These are phyloP conservation scores for Parathielavia appendiculata DNA, from an alignment of 495 filamentous ascomycete species.

Conservation along the genomic window DNA sequence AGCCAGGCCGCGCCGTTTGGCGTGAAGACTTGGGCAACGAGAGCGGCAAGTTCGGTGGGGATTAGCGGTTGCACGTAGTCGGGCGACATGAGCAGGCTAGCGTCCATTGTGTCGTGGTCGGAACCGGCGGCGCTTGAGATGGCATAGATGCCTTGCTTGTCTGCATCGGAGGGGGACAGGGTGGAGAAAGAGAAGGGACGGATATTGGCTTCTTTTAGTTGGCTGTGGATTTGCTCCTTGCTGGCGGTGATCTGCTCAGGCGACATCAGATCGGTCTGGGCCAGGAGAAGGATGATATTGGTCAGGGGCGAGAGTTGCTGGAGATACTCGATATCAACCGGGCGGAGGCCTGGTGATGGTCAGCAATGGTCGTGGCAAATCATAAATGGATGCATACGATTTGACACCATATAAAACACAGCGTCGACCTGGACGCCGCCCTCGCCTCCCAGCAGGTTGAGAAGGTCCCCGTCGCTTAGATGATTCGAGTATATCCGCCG, in stretches of 20 bases:
- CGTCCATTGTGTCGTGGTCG: conserved; percentile 90
- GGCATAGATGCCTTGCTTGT: conserved; percentile 56
- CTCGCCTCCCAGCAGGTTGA: conserved; percentile 74
- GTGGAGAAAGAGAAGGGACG: conserved; percentile 64
- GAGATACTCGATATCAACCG: conserved; percentile 72
- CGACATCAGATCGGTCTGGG: conserved; percentile 68
- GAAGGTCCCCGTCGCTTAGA: conserved; percentile 65
- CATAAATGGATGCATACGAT: conserved; percentile 24
- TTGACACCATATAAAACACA: conserved; percentile 70
- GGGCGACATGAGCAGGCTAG: conserved; percentile 88
- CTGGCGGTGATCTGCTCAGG: conserved; percentile 52
- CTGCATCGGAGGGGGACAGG: conserved; percentile 23
- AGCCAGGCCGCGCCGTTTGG: conserved; percentile 79
- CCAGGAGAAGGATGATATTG: conserved; percentile 80
- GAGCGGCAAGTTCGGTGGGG: conserved; percentile 63
- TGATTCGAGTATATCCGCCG: conserved; percentile 56
- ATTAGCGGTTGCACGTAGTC: conserved; percentile 85
- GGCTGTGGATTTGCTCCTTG: conserved; percentile 57
- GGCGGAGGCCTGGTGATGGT: conserved; percentile 54
- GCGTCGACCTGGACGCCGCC: conserved; percentile 88
- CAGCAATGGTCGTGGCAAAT: not conserved
- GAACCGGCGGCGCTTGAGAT: conserved; percentile 72
- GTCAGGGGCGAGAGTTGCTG: conserved; percentile 68
- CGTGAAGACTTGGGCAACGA: conserved; percentile 74
- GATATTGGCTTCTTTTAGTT: conserved; percentile 57